Conservation (phyloP, 75 land plant species). For the Larix kaempferi region DNA sequence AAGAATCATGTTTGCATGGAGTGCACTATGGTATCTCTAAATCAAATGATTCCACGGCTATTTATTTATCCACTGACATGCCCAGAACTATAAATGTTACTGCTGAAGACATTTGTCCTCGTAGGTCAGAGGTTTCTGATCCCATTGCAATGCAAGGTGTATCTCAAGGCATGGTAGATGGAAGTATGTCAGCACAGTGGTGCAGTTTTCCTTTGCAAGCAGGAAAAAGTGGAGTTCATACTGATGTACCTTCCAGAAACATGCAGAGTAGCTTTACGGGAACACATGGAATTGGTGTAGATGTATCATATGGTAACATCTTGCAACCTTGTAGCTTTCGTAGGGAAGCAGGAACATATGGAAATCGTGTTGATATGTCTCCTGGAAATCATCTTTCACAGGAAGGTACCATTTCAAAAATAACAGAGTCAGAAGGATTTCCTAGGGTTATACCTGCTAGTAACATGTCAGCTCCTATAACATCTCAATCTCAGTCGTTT, state of each 20-base stretch:
- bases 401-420: not conserved
- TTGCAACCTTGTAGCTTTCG: constrained; percentile 1
- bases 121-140: not conserved
- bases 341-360: constrained; percentile 4
- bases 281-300: not conserved
- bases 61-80: constrained; percentile 4
- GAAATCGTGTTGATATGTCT: not conserved
- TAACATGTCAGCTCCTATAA: not conserved
- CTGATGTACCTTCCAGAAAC: constrained; percentile 3
- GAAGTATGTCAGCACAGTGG: not conserved
- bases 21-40: not conserved
- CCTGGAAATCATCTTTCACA: not conserved
- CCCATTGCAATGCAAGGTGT: constrained; percentile 2
- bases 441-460: not conserved
- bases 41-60: not conserved
- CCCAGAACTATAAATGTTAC: constrained; percentile 7
- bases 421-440: not conserved
- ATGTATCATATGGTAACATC: constrained; percentile 2
- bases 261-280: not conserved
- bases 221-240: not conserved
- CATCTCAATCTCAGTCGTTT: not conserved
- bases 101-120: not conserved
- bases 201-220: not conserved
- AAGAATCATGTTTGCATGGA: not conserved
- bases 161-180: not conserved